phyloP scores from a whole-genome alignment of 495 filamentous ascomycete species.

The Hypoxylon lenormandii region DNA sequence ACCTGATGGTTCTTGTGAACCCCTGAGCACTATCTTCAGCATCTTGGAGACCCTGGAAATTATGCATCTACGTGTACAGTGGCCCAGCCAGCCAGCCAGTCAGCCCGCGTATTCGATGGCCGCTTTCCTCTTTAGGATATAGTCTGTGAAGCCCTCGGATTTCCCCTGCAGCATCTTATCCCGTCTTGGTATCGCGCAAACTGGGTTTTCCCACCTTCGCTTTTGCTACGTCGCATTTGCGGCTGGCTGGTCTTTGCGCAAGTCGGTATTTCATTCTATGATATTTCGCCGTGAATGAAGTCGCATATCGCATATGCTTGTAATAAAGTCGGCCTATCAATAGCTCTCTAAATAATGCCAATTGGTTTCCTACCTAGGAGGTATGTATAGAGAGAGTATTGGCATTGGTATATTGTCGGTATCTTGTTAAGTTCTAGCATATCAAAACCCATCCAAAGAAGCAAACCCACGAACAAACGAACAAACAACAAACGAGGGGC shows the following conservation, averaged over 20 bases:
- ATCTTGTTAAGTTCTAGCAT: neutral
- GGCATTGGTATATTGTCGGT: neutral
- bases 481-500: neutral
- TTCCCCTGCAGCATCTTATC: conserved; percentile 43
- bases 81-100: neutral
- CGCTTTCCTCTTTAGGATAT: conserved; percentile 43
- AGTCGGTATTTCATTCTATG: neutral
- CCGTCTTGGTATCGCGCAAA: conserved; percentile 31
- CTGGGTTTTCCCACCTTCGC: conserved; percentile 24
- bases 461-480: neutral
- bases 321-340: neutral
- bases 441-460: neutral
- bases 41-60: conserved; percentile 35
- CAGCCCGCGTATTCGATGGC: conserved; percentile 13
- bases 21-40: conserved; percentile 34
- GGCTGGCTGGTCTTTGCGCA: conserved; percentile 34
- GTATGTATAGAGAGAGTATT: too few species aligned
- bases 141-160: conserved; percentile 29
- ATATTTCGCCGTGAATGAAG: neutral
- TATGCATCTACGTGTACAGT: conserved; percentile 44
- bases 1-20: conserved; percentile 14
- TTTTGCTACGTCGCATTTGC: conserved; percentile 31
- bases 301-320: neutral
- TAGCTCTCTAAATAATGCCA: neutral
- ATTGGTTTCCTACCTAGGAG: neutral